Evolutionary conservation across 1,139 yeast species (phyloP).

Genomic region (Schizosaccharomyces versatilis): DNA sequence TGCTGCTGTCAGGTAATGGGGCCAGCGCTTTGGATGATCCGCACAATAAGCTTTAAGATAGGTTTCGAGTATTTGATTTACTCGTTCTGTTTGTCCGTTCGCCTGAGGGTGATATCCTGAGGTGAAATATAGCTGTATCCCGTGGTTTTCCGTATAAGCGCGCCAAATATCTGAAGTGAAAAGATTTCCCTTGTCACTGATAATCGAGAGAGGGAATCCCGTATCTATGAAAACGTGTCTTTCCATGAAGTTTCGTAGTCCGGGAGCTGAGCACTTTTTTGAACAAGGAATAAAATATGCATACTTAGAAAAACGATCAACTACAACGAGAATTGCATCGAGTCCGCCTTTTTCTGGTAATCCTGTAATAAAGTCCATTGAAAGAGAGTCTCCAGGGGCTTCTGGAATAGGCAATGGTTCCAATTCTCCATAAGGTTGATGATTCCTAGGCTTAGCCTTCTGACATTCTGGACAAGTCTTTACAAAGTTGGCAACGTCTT

Average conservation of each 20-base stretch:
- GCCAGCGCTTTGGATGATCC: constrained; percentile 12
- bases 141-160: no score
- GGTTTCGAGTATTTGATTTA: constrained; percentile 12
- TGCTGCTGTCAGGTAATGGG: constrained; percentile 10
- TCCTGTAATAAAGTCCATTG: neutral
- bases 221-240: neutral
- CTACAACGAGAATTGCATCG: constrained; percentile 7
- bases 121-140: constrained; percentile 9
- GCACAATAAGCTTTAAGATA: constrained; percentile 10
- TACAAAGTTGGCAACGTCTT: neutral
- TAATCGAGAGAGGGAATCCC: constrained; percentile 4
- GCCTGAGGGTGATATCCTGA: constrained; percentile 15
- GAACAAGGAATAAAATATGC: constrained; percentile 4
- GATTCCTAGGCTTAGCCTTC: neutral
- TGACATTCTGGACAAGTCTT: neutral
- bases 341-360: constrained; percentile 5
- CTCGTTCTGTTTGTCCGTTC: constrained; percentile 16
- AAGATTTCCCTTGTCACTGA: constrained; percentile 4
- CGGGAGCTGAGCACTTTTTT: neutral
- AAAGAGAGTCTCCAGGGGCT: neutral
- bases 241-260: neutral
- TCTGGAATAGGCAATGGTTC: neutral
- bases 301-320: constrained; percentile 7
- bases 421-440: neutral
- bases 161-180: constrained; percentile 5